phyloP scores from a whole-genome alignment of 2,329 filamentous ascomycete species.

The Aspergillus fumigatus region DNA sequence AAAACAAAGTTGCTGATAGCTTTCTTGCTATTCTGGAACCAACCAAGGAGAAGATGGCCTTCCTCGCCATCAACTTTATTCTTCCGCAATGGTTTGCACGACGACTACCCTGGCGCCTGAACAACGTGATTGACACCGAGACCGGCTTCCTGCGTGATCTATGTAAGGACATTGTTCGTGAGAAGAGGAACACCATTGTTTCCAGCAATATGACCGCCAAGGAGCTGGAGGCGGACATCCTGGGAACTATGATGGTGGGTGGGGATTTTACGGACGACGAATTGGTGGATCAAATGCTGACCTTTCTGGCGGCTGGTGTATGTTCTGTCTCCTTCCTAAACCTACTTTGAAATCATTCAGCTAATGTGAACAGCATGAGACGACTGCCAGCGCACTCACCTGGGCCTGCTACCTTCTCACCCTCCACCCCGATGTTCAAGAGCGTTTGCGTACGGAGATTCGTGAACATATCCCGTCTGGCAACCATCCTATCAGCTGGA shows the following conservation, averaged over 20 bases:
- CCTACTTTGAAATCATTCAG: neutral
- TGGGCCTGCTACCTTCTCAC: constrained; percentile 53
- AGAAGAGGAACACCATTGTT: constrained; percentile 27
- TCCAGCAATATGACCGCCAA: constrained; percentile 34
- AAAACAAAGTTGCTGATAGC: constrained; percentile 50
- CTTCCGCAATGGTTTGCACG: constrained; percentile 50
- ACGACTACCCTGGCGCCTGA: constrained; percentile 40
- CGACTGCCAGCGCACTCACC: constrained; percentile 50
- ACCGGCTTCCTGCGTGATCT: constrained; percentile 28
- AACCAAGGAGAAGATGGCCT: constrained; percentile 38
- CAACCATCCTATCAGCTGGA: constrained; percentile 22
- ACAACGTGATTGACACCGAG: constrained; percentile 26
- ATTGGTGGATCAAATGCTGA: constrained; percentile 41
- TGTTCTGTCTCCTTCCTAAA: neutral
- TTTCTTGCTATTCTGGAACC: constrained; percentile 50
- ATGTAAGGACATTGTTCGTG: constrained; percentile 32
- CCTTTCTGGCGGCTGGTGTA: constrained; percentile 39
- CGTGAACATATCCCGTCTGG: constrained; percentile 42
- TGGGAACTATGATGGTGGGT: constrained; percentile 35
- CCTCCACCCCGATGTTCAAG: constrained; percentile 47
- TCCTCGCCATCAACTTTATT: constrained; percentile 43
- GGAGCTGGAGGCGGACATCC: constrained; percentile 34
- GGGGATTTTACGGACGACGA: constrained; percentile 37
- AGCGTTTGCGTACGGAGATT: constrained; percentile 48
- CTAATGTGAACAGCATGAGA: constrained; percentile 44